Base-by-base conservation (phyloP, 2,329 filamentous ascomycete genomes). In the Talaromyces sp. region DNA sequence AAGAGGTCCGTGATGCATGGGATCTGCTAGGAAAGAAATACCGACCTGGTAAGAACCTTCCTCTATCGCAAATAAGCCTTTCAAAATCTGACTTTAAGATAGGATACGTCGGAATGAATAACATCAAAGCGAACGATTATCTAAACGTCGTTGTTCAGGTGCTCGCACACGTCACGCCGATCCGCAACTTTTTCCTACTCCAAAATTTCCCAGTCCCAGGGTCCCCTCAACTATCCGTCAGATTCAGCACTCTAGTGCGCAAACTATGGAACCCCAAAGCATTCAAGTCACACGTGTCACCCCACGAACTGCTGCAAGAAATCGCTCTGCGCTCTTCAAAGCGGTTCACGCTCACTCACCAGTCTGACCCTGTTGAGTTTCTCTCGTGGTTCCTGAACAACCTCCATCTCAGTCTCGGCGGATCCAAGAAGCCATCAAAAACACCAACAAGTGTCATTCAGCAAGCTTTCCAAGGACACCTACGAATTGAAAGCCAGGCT, bases 101-200 rank as follows among this genome's bases (percentile, higher is more conserved):
- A 81, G 81, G 95, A 6, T 99, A 93, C 75, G 92, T 99, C 67
- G 95, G 95, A 70, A 96, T 99, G 91, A 99, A 99, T 84, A 99
- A 99, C 80, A 97, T 99, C 84, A 99, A 99, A 79, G 92, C 95
- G 66, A 99, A 99, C 80, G 95, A 99, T 82, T 99, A 99, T 80
- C 86, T 98, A 74, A 99, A 99, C 75, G 94, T 97, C 31, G 87
- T 97, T 3, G 90, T 96, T 58, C 95, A 99, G 78, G 90, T 93
- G 7, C 85, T 99, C 43, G 89, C 94, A 2, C 95, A 99, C 78
- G 92, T 98, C 31, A 83, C 89, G 22, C 94, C 95, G 3, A 82
- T 99, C 70, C 88, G 95, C 39, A 97, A 98, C 76, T 98, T 88
- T 80, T 89, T 98, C 75, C 88, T 99, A 73, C 86, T 98, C 1